Conservation (phyloP, 1,284 basidiomycete species). For the Ustilago bromivora region DNA sequence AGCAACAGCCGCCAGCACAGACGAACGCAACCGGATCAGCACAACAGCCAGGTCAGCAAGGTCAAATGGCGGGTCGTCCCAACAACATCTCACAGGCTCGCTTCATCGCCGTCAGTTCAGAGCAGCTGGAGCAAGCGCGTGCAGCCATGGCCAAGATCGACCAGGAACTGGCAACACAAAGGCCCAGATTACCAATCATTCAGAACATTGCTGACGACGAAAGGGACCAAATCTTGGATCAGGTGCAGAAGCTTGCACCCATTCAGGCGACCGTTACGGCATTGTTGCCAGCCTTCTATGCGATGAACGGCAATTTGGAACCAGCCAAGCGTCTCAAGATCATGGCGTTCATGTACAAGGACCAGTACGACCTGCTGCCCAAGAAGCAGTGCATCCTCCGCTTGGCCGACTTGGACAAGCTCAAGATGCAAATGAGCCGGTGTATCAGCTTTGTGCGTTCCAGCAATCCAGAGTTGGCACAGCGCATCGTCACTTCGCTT, state of each 20-base stretch:
- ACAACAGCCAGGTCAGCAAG: constrained; percentile 31
- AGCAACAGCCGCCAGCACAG: constrained; percentile 16
- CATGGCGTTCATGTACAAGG: constrained; percentile 68
- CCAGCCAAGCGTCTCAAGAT: constrained; percentile 66
- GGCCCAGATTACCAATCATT: constrained; percentile 60
- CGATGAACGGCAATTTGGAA: constrained; percentile 65
- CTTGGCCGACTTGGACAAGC: constrained; percentile 63
- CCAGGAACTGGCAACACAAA: constrained; percentile 48
- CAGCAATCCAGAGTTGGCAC: constrained; percentile 61
- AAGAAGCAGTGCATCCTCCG: constrained; percentile 62
- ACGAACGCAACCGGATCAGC: constrained; percentile 14
- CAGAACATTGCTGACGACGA: constrained; percentile 61
- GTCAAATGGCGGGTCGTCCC: constrained; percentile 35
- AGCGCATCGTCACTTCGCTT: constrained; percentile 51
- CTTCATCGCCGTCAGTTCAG: constrained; percentile 53
- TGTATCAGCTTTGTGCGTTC: constrained; percentile 67
- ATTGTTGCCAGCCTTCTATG: constrained; percentile 65
- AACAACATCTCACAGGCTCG: constrained; percentile 51
- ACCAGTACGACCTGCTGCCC: constrained; percentile 61
- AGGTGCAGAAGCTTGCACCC: constrained; percentile 60
- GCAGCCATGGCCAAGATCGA: constrained; percentile 56
- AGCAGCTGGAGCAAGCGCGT: constrained; percentile 62
- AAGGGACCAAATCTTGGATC: constrained; percentile 56
- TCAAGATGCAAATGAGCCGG: constrained; percentile 67
- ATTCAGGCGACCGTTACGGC: constrained; percentile 63